phyloP scores from a whole-genome alignment of 2,329 filamentous ascomycete genomes.

The Trichophyton verrucosum region DNA sequence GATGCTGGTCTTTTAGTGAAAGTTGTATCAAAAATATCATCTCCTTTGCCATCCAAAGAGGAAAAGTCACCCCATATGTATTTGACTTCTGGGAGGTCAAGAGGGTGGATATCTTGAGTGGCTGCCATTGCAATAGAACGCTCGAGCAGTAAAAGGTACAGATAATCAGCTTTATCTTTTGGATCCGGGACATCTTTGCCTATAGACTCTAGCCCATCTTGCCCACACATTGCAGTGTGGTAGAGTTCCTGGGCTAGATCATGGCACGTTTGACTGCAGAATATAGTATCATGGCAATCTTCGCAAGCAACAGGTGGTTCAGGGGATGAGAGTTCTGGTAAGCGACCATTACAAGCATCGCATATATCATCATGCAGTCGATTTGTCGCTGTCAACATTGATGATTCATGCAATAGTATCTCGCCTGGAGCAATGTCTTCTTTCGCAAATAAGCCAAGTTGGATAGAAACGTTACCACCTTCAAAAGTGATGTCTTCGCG shows the following conservation, averaged over 20 bases:
- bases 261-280: slow-evolving; percentile 47
- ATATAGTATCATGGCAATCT: slow-evolving; percentile 47
- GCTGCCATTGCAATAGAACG: slow-evolving; percentile 50
- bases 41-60: slow-evolving; percentile 18
- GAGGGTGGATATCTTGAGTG: slow-evolving; percentile 45
- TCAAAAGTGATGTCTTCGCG: slow-evolving; percentile 11
- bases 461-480: slow-evolving; percentile 41
- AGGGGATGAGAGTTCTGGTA: slow-evolving; percentile 45
- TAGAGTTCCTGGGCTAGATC: slow-evolving; percentile 44
- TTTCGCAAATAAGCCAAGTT: slow-evolving; percentile 83
- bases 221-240: slow-evolving; percentile 47
- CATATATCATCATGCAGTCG: slow-evolving; percentile 75
- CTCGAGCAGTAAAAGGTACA: slow-evolving; percentile 49
- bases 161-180: slow-evolving; percentile 45
- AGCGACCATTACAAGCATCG: slow-evolving; percentile 69
- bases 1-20: slow-evolving; percentile 15
- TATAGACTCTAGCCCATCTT: slow-evolving; percentile 43
- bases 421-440: slow-evolving; percentile 67
- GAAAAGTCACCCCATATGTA: slow-evolving; percentile 56
- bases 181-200: slow-evolving; percentile 45
- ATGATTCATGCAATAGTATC: slow-evolving; percentile 66
- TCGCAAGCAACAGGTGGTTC: slow-evolving; percentile 36
- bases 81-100: slow-evolving; percentile 48
- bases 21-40: slow-evolving; percentile 4
- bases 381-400: slow-evolving; percentile 78